Evolutionary conservation across 1,139 yeast genomes (phyloP).

Genomic region (Casaregolazyma suthepensis): DNA sequence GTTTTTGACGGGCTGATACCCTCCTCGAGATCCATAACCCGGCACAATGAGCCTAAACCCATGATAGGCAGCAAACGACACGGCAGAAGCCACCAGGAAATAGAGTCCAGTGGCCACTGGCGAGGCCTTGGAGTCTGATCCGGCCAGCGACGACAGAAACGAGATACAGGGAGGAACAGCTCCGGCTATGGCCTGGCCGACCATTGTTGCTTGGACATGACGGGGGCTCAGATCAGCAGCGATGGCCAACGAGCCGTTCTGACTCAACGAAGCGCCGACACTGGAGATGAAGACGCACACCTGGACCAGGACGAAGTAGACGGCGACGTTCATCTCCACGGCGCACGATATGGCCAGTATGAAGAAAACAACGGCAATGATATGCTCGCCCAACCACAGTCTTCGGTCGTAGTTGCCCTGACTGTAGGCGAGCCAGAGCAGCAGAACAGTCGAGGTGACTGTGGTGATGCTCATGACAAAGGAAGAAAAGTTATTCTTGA

Average conservation of each 20-base stretch:
- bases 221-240: slow-evolving; percentile 73
- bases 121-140: slow-evolving; percentile 31
- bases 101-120: slow-evolving; percentile 47
- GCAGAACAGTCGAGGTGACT: slow-evolving; percentile 55
- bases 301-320: slow-evolving; percentile 41
- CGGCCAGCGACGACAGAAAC: slow-evolving; percentile 44
- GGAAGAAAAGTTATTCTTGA: slow-evolving; percentile 63
- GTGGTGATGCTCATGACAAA: slow-evolving; percentile 91
- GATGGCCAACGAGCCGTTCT: slow-evolving; percentile 85
- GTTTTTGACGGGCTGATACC: slow-evolving; percentile 7
- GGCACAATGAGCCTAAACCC: slow-evolving; percentile 7
- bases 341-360: slow-evolving; percentile 36
- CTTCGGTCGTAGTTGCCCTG: slow-evolving; percentile 65
- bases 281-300: slow-evolving; percentile 40
- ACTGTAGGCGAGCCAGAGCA: slow-evolving; percentile 58
- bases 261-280: slow-evolving; percentile 58
- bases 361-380: slow-evolving; percentile 53
- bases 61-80: slow-evolving; percentile 11
- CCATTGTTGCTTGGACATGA: slow-evolving; percentile 84
- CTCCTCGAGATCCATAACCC: neutral
- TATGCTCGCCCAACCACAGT: slow-evolving; percentile 50
- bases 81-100: slow-evolving; percentile 16
- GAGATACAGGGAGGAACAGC: slow-evolving; percentile 79
- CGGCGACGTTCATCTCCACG: slow-evolving; percentile 40
- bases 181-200: slow-evolving; percentile 93